Evolutionary conservation across 495 filamentous ascomycete genomes (phyloP), one percentile per base, ranked within the genome.

Genomic region (Penicillium coffeae): DNA sequence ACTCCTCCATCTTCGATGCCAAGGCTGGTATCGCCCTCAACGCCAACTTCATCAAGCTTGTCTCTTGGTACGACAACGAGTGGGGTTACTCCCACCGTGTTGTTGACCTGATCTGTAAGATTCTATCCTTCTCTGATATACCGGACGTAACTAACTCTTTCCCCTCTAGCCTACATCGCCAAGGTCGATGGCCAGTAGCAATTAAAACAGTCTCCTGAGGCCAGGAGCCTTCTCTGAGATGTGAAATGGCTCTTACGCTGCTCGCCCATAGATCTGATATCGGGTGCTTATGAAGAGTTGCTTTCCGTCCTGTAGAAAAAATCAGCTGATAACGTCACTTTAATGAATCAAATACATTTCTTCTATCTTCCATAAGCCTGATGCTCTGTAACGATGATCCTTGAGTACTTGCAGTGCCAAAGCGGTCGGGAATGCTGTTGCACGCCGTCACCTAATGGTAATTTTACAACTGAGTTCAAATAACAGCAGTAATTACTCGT

Each of bases 1-100:
- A 81, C 82, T 96, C 90, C 54, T 96, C 90, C 73, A 93, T 98
- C 83, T 96, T 98, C 75, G 93, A 98, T 74, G 92, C 92, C 71
- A 96, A 96, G 87, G 93, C 93, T 42, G 93, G 93, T 83, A 97
- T 98, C 72, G 86, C 90, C 56, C 84, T 98, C 51, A 98, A 98
- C 84, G 69, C 87, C 57, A 88, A 97, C 82, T 98, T 98, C 77
- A 84, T 97, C 81, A 98, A 98, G 86, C 81, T 98, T 34, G 84
- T 98, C 68, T 83, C 85, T 62, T 98, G 93, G 93, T 98, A 98
- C 78, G 92, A 96, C 82, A 89, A 89, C 74, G 86, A 89, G 77
- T 88, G 86, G 85, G 93, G 92, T 62, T 98, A 98, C 86, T 94
- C 88, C 72, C 90, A 90, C 78, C 93, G 93, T 86, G 94, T 97